Base-by-base conservation (phyloP, 2,329 filamentous ascomycete genomes). In the Hypoxylon sp. region DNA sequence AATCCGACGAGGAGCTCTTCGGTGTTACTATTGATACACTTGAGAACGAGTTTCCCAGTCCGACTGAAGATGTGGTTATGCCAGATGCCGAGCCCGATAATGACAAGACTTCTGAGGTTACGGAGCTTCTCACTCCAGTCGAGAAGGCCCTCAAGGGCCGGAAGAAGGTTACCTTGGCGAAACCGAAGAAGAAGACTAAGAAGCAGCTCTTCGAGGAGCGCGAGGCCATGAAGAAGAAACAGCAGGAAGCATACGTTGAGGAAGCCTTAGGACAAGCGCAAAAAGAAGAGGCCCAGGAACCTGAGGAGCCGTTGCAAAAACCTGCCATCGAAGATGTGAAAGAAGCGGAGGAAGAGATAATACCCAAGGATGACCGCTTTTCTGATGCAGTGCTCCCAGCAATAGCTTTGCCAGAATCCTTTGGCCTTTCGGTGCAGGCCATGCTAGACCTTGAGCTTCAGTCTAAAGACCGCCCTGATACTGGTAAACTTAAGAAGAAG, bases 1-100 rank as follows among this genome's bases (percentile, higher is more conserved):
- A 93, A 77, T 85, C 85, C 0, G 92, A 94, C 64, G 92, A 95
- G 73, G 92, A 93, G 73, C 84, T 95, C 4, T 94, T 94, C 75
- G 89, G 88, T 13, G 83, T 92, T 48, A 87, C 86, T 35, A 83
- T 88, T 21, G 83, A 85, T 55, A 84, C 82, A 62, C 82, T 88
- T 21, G 85, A 86, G 59, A 80, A 82, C 31, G 84, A 86, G 32
- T 81, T 85, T 56, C 81, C 83, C 15, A 79, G 82, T 27, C 78
- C 82, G 24, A 82, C 86, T 13, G 83, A 86, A 55, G 86, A 89
- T 60, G 82, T 83, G 27, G 73, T 81, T 32, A 79, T 85, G 53
- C 81, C 81, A 2, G 85, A 87, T 70, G 80, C 82, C 55, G 84
- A 84, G 65, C 73, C 78, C 10, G 77, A 81, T 3, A 82, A 85